phyloP scores from a whole-genome alignment of 2,329 filamentous ascomycete species.

The Mollisiaceae sp. region DNA sequence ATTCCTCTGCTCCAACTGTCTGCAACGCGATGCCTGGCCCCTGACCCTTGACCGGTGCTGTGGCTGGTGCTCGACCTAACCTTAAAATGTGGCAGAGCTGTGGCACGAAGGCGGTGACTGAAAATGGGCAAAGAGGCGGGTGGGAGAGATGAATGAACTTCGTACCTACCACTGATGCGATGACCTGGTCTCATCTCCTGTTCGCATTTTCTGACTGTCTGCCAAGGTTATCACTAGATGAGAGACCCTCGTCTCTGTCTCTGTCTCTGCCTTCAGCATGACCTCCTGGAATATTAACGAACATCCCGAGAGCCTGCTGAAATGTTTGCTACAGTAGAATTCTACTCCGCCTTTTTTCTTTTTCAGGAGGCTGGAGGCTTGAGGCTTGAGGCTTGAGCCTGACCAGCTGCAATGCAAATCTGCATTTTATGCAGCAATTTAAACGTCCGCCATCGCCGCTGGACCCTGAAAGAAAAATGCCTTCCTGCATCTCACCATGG shows the following conservation, averaged over 20 bases:
- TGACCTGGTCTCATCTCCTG: background rate
- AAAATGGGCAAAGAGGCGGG: background rate
- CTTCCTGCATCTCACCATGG: conserved; percentile 3
- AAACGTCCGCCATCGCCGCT: conserved; percentile 2
- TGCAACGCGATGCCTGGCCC: background rate
- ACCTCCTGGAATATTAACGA: background rate
- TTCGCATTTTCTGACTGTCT: background rate
- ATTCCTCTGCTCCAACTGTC: conserved; percentile 15
- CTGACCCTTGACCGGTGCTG: background rate
- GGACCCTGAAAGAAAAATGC: background rate
- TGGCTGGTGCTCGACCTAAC: conserved; percentile 3
- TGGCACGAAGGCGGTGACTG: conserved; percentile 1
- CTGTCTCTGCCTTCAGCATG: too few relatives aligned
- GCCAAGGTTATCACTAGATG: too few relatives aligned
- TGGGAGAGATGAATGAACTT: background rate
- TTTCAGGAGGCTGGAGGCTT: background rate
- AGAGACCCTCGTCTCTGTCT: too few relatives aligned
- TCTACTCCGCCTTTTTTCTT: conserved; percentile 1
- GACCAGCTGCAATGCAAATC: conserved; percentile 5
- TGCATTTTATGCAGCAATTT: conserved; percentile 4
- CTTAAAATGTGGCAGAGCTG: background rate
- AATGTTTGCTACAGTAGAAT: too few relatives aligned
- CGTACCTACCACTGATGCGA: background rate
- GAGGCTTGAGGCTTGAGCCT: conserved; percentile 2
- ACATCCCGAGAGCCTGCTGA: background rate